These are phyloP conservation scores for Hyaloscypha bicolor DNA, from an alignment of 495 filamentous ascomycete species.

Conservation along the genomic window DNA sequence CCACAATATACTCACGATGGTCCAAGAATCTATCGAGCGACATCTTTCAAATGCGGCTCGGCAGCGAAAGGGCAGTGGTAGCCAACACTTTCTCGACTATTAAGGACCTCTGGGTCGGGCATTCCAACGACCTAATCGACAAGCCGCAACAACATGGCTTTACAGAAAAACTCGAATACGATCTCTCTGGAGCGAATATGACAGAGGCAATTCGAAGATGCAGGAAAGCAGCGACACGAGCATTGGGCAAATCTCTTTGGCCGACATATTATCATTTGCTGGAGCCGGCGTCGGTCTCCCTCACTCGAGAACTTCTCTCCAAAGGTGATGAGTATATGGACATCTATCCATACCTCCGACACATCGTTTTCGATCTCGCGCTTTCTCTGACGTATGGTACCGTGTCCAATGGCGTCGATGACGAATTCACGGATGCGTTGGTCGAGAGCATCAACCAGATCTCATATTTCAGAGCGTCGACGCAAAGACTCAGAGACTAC, in stretches of 20 bases:
- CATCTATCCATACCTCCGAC: slow-evolving; percentile 3
- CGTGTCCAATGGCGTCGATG: background rate
- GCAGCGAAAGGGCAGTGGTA: slow-evolving; percentile 1
- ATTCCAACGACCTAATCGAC: background rate
- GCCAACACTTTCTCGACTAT: slow-evolving; percentile 1
- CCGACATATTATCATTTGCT: slow-evolving; percentile 9
- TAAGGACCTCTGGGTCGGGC: slow-evolving; percentile 10
- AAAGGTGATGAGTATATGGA: slow-evolving; percentile 4
- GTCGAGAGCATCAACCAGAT: slow-evolving; percentile 6
- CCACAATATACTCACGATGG: slow-evolving; percentile 11
- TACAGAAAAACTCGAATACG: slow-evolving; percentile 1
- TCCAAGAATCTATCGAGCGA: background rate
- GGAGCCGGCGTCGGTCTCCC: background rate
- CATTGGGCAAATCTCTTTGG: slow-evolving; percentile 10
- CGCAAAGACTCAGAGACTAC: background rate
- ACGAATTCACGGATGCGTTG: background rate
- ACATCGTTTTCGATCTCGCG: slow-evolving; percentile 7
- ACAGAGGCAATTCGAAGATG: slow-evolving; percentile 3
- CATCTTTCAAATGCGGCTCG: slow-evolving; percentile 15
- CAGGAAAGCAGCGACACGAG: slow-evolving; percentile 3
- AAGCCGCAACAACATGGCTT: slow-evolving; percentile 10
- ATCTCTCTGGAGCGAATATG: slow-evolving; percentile 9
- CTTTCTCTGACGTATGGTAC: slow-evolving; percentile 11
- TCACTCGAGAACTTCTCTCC: background rate
- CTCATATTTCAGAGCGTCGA: slow-evolving; percentile 5